Evolutionary conservation across 164 flowering plant species (phyloP).

Genomic region (Piper betle): DNA sequence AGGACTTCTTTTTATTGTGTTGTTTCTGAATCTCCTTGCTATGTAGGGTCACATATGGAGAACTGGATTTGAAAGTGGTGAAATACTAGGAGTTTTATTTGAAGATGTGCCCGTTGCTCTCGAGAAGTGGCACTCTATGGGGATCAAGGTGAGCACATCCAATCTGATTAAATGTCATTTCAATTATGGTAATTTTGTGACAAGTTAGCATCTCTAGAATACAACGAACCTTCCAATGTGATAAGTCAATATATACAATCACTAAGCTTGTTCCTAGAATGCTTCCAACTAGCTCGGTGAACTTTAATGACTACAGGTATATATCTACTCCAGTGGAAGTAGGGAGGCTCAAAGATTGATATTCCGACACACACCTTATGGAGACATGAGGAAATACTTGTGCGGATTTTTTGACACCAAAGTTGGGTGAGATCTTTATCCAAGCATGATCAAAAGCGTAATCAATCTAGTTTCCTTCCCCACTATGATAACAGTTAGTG

Average conservation of each 20-base stretch:
- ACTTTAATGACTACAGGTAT: slow-evolving; percentile 41
- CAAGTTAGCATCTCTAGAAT: not conserved
- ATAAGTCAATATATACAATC: not conserved
- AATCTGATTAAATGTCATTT: not conserved
- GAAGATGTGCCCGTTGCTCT: slow-evolving; percentile 92
- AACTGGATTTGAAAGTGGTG: slow-evolving; percentile 71
- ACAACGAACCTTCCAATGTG: not conserved
- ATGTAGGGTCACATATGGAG: slow-evolving; percentile 94
- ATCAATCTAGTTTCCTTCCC: not conserved
- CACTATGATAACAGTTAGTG: not conserved
- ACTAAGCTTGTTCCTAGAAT: not conserved
- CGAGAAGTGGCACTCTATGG: slow-evolving; percentile 65
- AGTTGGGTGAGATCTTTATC: slow-evolving; percentile 50
- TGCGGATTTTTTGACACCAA: slow-evolving; percentile 83
- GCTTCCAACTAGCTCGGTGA: not conserved
- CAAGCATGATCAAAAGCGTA: not conserved
- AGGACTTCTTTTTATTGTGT: not conserved
- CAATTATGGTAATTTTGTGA: too few species aligned
- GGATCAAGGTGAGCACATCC: slow-evolving; percentile 46
- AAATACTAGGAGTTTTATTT: slow-evolving; percentile 64
- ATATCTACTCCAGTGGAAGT: slow-evolving; percentile 98
- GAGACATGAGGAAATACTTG: slow-evolving; percentile 78
- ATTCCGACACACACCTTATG: slow-evolving; percentile 73
- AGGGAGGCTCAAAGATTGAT: slow-evolving; percentile 92
- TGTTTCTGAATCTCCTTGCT: not conserved